phyloP scores from a whole-genome alignment of 305 asterid genomes.

The Fraxinus dipetala region DNA sequence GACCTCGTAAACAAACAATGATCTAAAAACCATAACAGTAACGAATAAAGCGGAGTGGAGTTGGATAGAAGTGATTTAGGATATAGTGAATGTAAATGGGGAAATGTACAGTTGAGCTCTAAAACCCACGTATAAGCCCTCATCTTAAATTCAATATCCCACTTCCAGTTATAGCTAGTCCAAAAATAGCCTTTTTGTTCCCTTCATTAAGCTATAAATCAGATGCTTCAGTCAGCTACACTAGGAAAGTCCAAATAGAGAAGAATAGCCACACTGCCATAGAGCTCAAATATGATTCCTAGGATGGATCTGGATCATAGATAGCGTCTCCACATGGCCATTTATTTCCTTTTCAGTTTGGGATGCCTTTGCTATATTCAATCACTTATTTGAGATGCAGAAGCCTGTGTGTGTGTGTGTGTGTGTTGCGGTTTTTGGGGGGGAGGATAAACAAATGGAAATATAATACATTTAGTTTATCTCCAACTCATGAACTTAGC shows the following conservation, averaged over 20 bases:
- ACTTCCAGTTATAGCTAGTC: background rate
- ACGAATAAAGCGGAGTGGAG: conserved; percentile 7
- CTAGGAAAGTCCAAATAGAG: background rate
- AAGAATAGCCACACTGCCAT: background rate
- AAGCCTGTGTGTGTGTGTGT: background rate
- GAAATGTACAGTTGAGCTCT: background rate
- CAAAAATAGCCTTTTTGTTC: background rate
- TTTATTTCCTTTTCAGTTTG: background rate
- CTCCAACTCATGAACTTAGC: background rate
- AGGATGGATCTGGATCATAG: background rate
- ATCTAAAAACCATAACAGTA: background rate
- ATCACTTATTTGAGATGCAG: background rate
- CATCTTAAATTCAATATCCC: background rate
- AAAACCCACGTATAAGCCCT: background rate
- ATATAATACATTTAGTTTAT: background rate
- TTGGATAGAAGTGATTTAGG: conserved; percentile 2
- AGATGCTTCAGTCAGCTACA: background rate
- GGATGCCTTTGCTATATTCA: background rate
- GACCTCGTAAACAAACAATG: background rate
- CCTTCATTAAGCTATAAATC: background rate
- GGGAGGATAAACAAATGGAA: background rate
- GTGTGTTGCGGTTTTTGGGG: background rate
- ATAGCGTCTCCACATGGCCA: background rate
- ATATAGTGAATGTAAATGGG: background rate
- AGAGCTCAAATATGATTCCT: background rate